These are phyloP conservation scores for Entamoeba invadens DNA, from an alignment of 208 protist genomes.

Conservation along the genomic window DNA sequence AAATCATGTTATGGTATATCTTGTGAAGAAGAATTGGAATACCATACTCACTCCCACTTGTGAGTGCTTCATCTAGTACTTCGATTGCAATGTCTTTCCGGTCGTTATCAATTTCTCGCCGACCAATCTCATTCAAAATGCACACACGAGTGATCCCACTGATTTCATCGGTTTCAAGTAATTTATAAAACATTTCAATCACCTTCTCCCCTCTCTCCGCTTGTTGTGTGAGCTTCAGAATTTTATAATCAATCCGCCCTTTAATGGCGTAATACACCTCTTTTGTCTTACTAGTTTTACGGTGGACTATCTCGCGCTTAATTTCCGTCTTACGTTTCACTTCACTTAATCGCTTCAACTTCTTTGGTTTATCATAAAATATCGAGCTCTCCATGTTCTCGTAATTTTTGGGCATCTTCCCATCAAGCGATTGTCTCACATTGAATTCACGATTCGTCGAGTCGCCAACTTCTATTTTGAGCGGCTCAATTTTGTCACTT, in stretches of 20 bases:
- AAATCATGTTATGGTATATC: background rate
- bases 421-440: background rate
- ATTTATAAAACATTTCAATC: background rate
- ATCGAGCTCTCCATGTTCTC: background rate
- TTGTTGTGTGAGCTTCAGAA: background rate
- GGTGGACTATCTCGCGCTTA: too few relatives aligned
- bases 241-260: background rate
- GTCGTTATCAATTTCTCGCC: background rate
- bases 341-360: too few relatives aligned
- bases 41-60: background rate
- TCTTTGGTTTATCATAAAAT: too few relatives aligned
- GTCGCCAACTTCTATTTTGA: background rate
- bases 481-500: background rate
- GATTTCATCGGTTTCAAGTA: background rate
- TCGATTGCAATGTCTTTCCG: background rate
- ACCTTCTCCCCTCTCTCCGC: background rate
- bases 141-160: background rate
- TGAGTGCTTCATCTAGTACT: background rate
- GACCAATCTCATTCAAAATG: background rate
- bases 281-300: background rate
- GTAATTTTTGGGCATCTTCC: background rate
- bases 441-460: background rate
- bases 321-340: too few relatives aligned
- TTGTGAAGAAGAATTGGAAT: background rate
- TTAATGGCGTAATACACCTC: background rate